Evolutionary conservation across 345 rosid species (phyloP).

Genomic region (Physaria fendleri): DNA sequence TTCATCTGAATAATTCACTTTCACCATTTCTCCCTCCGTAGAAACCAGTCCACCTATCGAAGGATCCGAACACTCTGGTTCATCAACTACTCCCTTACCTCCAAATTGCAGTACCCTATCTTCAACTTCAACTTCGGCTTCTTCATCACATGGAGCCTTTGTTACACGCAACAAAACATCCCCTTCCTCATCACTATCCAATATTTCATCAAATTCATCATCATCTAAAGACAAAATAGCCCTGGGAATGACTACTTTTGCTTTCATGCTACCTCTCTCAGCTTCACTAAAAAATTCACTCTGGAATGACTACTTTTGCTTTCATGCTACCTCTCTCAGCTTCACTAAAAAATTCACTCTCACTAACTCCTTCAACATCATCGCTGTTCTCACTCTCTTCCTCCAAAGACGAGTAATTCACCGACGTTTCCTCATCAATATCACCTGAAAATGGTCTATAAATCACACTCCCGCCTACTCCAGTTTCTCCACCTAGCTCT

Average conservation of each 20-base stretch:
- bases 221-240: slow-evolving; percentile 62
- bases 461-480: slow-evolving; percentile 25
- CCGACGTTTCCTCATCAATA: slow-evolving; percentile 18
- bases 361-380: slow-evolving; percentile 21
- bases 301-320: slow-evolving; percentile 38
- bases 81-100: slow-evolving; percentile 12
- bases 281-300: slow-evolving; percentile 28
- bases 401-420: slow-evolving; percentile 21
- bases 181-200: slow-evolving; percentile 35
- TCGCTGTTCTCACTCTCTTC: slow-evolving; percentile 29
- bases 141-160: slow-evolving; percentile 33
- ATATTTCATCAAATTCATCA: slow-evolving; percentile 38
- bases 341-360: slow-evolving; percentile 24
- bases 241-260: slow-evolving; percentile 38
- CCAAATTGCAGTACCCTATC: slow-evolving; percentile 1
- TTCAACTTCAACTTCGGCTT: slow-evolving; percentile 11
- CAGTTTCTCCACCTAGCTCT: slow-evolving; percentile 32
- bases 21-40: slow-evolving; percentile 6
- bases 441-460: slow-evolving; percentile 19
- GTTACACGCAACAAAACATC: slow-evolving; percentile 17
- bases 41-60: neutral
- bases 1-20: neutral
- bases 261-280: slow-evolving; percentile 20
- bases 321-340: slow-evolving; percentile 18
- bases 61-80: slow-evolving; percentile 19